Percentiles rank a stretch among this genome's conserved stretches.
Evolutionary conservation across 371 early-diverging fungal genomes (phyloP).

Genomic region (Syncephalastrum racemosum): DNA sequence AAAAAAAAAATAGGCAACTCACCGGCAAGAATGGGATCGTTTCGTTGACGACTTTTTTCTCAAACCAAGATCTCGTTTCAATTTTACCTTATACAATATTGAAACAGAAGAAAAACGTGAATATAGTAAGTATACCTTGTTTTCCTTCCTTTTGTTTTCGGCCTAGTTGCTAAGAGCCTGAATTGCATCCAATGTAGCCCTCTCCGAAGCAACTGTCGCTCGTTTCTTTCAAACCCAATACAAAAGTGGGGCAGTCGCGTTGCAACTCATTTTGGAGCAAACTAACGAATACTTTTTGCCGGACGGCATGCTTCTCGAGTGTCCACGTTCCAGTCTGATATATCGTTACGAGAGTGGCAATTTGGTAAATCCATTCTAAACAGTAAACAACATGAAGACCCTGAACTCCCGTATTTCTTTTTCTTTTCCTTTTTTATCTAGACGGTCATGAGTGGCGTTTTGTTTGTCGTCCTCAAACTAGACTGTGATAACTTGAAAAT

Average conservation of each 20-base stretch:
- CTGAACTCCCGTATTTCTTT: background rate
- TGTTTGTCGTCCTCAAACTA: slow-evolving; percentile 28
- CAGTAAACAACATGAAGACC: background rate
- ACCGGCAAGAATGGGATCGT: slow-evolving; percentile 34
- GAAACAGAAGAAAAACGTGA: slow-evolving; percentile 17
- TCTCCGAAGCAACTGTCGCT: slow-evolving; percentile 27
- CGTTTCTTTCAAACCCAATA: slow-evolving; percentile 45
- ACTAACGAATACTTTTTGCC: slow-evolving; percentile 43
- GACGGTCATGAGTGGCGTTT: slow-evolving; percentile 16
- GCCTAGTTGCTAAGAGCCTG: background rate
- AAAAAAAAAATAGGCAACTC: slow-evolving; percentile 20
- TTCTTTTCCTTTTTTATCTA: slow-evolving; percentile 27
- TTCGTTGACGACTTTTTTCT: slow-evolving; percentile 41
- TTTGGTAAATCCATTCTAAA: slow-evolving; percentile 24
- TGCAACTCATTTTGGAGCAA: slow-evolving; percentile 42
- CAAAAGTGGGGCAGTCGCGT: slow-evolving; percentile 33
- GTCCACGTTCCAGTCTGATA: slow-evolving; percentile 41
- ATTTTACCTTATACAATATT: slow-evolving; percentile 29
- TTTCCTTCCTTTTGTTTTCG: background rate
- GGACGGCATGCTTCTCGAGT: slow-evolving; percentile 37
- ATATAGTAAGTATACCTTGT: slow-evolving; percentile 26
- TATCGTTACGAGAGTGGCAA: slow-evolving; percentile 33
- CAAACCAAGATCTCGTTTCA: slow-evolving; percentile 19
- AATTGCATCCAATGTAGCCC: slow-evolving; percentile 17
- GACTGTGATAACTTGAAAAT: slow-evolving; percentile 35